Evolutionary conservation across 306 rosid genomes (phyloP).

Genomic region (Canavalia gladiata): DNA sequence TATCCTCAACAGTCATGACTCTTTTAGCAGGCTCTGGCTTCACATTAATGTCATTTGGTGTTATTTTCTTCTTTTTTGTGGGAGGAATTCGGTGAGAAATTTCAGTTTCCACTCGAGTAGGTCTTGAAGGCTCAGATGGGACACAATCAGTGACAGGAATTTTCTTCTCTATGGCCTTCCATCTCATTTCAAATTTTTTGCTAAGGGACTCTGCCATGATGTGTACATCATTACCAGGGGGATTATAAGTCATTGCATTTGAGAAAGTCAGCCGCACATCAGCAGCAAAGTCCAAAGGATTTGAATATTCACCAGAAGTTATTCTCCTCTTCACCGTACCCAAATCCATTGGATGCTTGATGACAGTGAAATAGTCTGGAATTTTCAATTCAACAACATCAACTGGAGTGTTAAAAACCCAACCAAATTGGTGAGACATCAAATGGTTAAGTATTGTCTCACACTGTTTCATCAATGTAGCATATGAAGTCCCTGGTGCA

Average conservation of each 20-base stretch:
- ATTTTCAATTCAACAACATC: conserved; percentile 85
- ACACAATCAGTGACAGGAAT: conserved; percentile 52
- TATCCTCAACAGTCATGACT: conserved; percentile 73
- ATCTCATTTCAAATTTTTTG: conserved; percentile 76
- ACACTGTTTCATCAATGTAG: conserved; percentile 68
- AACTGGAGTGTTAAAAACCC: conserved; percentile 85
- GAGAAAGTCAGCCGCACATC: conserved; percentile 88
- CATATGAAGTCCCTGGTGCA: conserved; percentile 56
- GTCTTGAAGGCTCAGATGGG: conserved; percentile 61
- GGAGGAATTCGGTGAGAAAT: conserved; percentile 58
- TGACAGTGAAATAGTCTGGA: conserved; percentile 86
- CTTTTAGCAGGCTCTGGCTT: conserved; percentile 58
- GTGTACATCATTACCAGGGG: conserved; percentile 83
- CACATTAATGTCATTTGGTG: conserved; percentile 48
- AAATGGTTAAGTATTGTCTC: conserved; percentile 64
- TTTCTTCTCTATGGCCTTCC: conserved; percentile 86
- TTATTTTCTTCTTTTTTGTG: conserved; percentile 65
- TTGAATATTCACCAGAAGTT: conserved; percentile 64
- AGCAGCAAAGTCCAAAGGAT: conserved; percentile 75
- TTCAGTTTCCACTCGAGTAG: conserved; percentile 53
- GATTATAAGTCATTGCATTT: conserved; percentile 91
- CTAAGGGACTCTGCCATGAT: conserved; percentile 66
- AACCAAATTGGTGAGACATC: conserved; percentile 67
- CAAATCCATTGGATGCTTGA: conserved; percentile 96
- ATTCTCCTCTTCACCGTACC: conserved; percentile 83